These are phyloP conservation scores for Pyropia haitanensis DNA, from an alignment of 23 red algal species.

Conservation along the genomic window DNA sequence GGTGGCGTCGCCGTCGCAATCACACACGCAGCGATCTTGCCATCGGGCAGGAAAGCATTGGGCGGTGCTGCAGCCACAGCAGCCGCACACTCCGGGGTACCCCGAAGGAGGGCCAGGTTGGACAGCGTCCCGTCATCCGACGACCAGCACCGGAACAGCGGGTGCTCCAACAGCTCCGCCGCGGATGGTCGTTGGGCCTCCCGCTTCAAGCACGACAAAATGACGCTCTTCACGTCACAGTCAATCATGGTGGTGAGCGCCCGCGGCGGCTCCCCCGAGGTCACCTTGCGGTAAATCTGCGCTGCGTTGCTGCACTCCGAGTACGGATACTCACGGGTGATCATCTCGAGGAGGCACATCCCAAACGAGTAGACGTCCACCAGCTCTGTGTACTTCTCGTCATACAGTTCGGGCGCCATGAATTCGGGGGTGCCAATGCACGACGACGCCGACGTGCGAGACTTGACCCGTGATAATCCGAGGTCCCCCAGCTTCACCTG, in stretches of 20 bases:
- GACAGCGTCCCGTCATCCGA: slow-evolving; percentile 55
- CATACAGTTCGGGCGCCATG: slow-evolving; percentile 99
- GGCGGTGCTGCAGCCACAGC: background rate
- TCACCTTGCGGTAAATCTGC: slow-evolving; percentile 94
- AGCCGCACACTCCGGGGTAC: background rate
- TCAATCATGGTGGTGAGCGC: slow-evolving; percentile 61
- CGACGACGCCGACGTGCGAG: slow-evolving; percentile 46
- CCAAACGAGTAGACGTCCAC: slow-evolving; percentile 99
- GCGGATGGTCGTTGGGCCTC: slow-evolving; percentile 76
- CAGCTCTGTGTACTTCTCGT: slow-evolving; percentile 94
- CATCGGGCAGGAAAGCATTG: background rate
- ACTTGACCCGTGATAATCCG: slow-evolving; percentile 76
- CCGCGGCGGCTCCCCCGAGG: slow-evolving; percentile 67
- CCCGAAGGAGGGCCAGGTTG: slow-evolving; percentile 68
- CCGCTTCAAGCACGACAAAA: slow-evolving; percentile 63
- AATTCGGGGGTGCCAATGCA: slow-evolving; percentile 98
- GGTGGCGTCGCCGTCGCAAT: background rate
- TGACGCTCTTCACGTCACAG: slow-evolving; percentile 77
- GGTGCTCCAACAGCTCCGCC: slow-evolving; percentile 50
- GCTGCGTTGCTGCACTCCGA: slow-evolving; percentile 88
- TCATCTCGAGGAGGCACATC: slow-evolving; percentile 99
- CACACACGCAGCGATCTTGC: background rate
- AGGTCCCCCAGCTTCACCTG: slow-evolving; percentile 94
- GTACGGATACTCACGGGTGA: slow-evolving; percentile 98
- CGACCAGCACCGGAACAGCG: slow-evolving; percentile 89